Conservation (phyloP, 768 basidiomycete genomes). For the Lentinula sp. region DNA sequence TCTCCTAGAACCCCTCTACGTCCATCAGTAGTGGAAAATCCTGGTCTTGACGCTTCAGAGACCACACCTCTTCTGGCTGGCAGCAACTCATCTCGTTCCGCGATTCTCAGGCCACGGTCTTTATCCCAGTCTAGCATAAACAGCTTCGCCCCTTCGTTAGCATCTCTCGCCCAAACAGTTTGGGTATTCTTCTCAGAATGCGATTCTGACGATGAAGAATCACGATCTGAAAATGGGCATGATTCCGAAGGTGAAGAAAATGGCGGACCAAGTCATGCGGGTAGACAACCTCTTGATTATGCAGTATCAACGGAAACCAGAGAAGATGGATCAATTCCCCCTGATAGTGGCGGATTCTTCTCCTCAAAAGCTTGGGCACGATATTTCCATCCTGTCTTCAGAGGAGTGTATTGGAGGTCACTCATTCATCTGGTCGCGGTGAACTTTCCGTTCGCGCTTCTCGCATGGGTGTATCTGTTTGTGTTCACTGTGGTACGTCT, state of each 20-base stretch:
- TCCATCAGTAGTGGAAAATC: constrained; percentile 19
- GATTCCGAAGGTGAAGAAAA: constrained; percentile 5
- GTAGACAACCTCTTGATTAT: background rate
- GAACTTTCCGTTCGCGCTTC: constrained; percentile 75
- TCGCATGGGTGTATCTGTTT: constrained; percentile 77
- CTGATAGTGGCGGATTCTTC: constrained; percentile 14
- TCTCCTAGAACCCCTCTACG: constrained; percentile 15
- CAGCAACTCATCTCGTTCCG: constrained; percentile 17
- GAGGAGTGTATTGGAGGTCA: constrained; percentile 54
- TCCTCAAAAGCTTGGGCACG: constrained; percentile 34
- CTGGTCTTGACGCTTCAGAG: constrained; percentile 30
- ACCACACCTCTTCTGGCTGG: constrained; percentile 39
- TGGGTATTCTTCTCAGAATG: constrained; percentile 62
- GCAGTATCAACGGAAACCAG: background rate
- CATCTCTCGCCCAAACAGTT: constrained; percentile 64
- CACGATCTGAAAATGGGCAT: background rate
- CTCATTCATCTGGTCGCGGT: constrained; percentile 65
- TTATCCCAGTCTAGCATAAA: constrained; percentile 52
- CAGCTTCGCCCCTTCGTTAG: constrained; percentile 57
- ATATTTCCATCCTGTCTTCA: constrained; percentile 62
- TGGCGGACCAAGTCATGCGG: background rate
- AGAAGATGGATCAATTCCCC: background rate
- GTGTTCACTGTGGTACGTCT: constrained; percentile 65
- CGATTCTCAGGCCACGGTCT: constrained; percentile 41
- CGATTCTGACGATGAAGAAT: constrained; percentile 22